Evolutionary conservation across 345 rosid species (phyloP), one percentile per base, ranked within the genome.

Genomic region (Heritiera littoralis): DNA sequence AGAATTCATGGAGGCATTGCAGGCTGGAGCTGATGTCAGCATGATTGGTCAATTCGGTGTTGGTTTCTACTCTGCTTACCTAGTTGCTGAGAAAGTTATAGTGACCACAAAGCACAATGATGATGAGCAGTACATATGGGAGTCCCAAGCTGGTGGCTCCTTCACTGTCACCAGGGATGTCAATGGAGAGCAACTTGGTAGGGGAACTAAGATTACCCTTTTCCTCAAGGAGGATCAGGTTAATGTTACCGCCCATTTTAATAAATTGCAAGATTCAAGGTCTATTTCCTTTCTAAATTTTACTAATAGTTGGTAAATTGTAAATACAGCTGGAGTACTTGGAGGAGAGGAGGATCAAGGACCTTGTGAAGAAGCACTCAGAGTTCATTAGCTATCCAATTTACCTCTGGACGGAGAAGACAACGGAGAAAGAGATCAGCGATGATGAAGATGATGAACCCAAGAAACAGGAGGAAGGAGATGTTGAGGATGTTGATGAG

Each of bases 1-100:
- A 82, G 98, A 94, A 32, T 92, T 94, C 64, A 94, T 94, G 98
- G 97, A 94, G 77, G 98, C 98, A 7, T 75, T 94, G 73, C 94
- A 90, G 80, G 95, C 95, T 40, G 98, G 98, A 0, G 98, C 97
- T n/a, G 97, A 94, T 72, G 97, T 94, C 11, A 92, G 97, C 78
- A 94, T 94, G 98, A 94, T 94, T 23, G 97, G 98, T 11, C 98
- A 94, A 45, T 94, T 94, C 15, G 98, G 94, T 78, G 98, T 94
- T 6, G 97, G 98, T 68, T 94, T 94, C 87, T 94, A 94, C 85
- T 94, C 98, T 54, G 93, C 98, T n/a, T 94, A 94, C 56, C 93
- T 94, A 13, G 97, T 92, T 10, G 95, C 98, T 0, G 97, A 94
- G 78, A 94, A 86, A 80, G 98, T 94, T 12, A 80, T 92, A 14